Evolutionary conservation across 768 basidiomycete species (phyloP).

Genomic region (Naganishia randhawae): DNA sequence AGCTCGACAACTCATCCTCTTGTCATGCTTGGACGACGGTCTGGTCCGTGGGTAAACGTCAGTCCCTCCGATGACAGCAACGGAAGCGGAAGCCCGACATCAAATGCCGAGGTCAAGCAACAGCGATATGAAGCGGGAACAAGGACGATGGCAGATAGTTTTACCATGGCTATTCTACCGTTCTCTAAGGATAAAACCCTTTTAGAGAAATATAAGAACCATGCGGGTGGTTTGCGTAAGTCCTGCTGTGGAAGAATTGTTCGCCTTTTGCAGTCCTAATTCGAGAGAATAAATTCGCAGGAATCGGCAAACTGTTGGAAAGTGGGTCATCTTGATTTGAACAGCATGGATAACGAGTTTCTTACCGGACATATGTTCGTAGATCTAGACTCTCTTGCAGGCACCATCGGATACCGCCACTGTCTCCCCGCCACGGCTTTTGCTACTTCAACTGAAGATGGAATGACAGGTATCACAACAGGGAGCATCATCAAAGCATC

Average conservation of each 20-base stretch:
- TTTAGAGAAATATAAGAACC: constrained; percentile 45
- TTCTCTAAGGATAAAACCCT: constrained; percentile 38
- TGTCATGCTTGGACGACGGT: constrained; percentile 41
- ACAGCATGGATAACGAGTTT: neutral
- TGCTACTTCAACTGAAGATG: constrained; percentile 8
- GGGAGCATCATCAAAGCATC: constrained; percentile 55
- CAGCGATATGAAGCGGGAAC: constrained; percentile 29
- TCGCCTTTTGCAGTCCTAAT: neutral
- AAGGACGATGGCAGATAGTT: constrained; percentile 47
- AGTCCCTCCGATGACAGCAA: neutral
- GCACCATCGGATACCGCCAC: constrained; percentile 78
- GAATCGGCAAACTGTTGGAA: constrained; percentile 48
- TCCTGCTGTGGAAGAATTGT: constrained; percentile 7
- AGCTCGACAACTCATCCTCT: constrained; percentile 34
- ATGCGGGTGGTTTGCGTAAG: constrained; percentile 43
- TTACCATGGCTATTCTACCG: constrained; percentile 45
- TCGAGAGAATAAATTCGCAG: constrained; percentile 28
- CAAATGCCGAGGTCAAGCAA: constrained; percentile 30
- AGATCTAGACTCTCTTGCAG: constrained; percentile 78
- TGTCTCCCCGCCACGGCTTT: constrained; percentile 36
- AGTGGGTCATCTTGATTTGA: constrained; percentile 31
- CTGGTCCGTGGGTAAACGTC: constrained; percentile 34
- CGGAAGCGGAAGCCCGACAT: neutral
- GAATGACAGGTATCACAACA: constrained; percentile 56
- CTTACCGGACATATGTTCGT: constrained; percentile 55